Conservation (phyloP, 257 asterid species). For the Phtheirospermum japonicum region DNA sequence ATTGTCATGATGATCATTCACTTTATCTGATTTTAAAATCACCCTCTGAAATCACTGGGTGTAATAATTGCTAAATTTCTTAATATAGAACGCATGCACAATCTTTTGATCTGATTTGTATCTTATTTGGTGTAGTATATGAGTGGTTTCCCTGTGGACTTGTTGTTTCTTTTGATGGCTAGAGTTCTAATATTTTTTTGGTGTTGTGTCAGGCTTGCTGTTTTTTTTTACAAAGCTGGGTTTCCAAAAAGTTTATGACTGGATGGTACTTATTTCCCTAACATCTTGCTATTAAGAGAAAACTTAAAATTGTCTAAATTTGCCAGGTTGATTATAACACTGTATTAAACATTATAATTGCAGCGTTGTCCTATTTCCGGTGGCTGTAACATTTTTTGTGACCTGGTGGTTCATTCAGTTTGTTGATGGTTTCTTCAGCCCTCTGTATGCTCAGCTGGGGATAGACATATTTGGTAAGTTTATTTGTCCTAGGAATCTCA, state of each 20-base stretch:
- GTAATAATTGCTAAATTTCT: too few relatives aligned
- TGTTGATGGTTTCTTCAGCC: constrained; percentile 98
- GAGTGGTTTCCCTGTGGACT: constrained; percentile 6
- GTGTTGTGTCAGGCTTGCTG: constrained; percentile 79
- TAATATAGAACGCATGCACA: neutral
- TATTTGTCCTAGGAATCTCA: too few relatives aligned
- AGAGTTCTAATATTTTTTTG: constrained; percentile 23
- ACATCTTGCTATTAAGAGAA: constrained; percentile 18
- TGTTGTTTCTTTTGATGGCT: constrained; percentile 12
- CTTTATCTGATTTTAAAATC: neutral
- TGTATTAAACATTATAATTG: constrained; percentile 33
- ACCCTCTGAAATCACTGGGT: neutral
- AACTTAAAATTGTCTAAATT: neutral
- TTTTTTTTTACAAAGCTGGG: constrained; percentile 86
- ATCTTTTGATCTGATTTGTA: neutral
- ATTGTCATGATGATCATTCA: too few relatives aligned
- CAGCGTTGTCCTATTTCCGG: constrained; percentile 92
- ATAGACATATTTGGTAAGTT: constrained; percentile 77
- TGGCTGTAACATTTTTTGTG: constrained; percentile 80
- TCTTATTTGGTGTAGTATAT: neutral
- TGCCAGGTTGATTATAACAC: constrained; percentile 22
- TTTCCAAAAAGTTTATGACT: constrained; percentile 93
- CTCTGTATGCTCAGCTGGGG: constrained; percentile 77
- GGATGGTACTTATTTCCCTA: constrained; percentile 66
- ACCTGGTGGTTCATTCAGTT: constrained; percentile 97